A percentile compares a stretch with the other conserved stretches of the same genome.
phyloP scores from a whole-genome alignment of 2,329 filamentous ascomycete genomes.

The Fusarium nodosum region DNA sequence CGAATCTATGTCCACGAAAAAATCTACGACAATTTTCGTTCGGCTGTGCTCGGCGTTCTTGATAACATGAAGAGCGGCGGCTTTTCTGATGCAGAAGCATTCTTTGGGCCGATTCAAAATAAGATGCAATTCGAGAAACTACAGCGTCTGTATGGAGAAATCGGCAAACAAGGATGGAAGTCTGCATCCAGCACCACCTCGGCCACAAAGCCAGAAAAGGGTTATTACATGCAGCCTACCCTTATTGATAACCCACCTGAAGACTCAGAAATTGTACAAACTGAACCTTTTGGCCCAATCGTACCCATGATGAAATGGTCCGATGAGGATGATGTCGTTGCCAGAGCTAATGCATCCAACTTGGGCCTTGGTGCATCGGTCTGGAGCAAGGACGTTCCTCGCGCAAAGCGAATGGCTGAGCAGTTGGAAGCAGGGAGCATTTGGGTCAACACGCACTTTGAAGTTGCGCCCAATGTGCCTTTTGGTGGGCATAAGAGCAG shows the following conservation, averaged over 20 bases:
- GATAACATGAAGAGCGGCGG: conserved; percentile 58
- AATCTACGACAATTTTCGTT: conserved; percentile 6
- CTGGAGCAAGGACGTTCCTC: conserved; percentile 66
- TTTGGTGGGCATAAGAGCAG: conserved; percentile 67
- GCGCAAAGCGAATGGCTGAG: conserved; percentile 65
- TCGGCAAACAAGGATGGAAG: conserved; percentile 59
- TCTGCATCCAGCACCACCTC: conserved; percentile 53
- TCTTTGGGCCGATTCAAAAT: conserved; percentile 70
- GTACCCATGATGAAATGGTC: conserved; percentile 73
- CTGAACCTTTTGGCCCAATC: conserved; percentile 70
- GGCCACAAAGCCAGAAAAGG: conserved; percentile 52
- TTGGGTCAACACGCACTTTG: conserved; percentile 69
- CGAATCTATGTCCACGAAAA: conserved; percentile 8
- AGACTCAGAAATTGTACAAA: conserved; percentile 66
- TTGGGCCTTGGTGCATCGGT: conserved; percentile 70
- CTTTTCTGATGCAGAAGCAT: conserved; percentile 58
- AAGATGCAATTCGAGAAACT: conserved; percentile 68
- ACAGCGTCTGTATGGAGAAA: conserved; percentile 57
- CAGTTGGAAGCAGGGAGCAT: conserved; percentile 70
- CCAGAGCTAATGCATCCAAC: conserved; percentile 65
- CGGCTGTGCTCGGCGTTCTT: not conserved
- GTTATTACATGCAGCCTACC: conserved; percentile 70
- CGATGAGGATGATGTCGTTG: conserved; percentile 70
- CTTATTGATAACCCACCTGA: conserved; percentile 73
- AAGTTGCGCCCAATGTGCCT: conserved; percentile 55